Base-by-base conservation (phyloP, 1,139 yeast genomes). In the Taphrina wiesneri region DNA sequence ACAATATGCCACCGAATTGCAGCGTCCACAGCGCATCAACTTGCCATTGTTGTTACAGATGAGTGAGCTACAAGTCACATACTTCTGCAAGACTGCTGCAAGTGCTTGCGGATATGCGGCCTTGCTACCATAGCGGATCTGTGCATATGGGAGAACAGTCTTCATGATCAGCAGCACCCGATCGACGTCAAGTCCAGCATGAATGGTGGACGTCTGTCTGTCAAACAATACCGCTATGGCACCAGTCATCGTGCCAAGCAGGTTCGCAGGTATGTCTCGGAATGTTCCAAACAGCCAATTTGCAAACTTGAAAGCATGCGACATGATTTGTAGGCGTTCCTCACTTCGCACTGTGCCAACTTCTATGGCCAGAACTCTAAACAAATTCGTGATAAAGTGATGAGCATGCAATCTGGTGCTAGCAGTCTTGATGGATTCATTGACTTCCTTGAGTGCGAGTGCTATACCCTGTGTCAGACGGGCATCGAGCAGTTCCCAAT, bases 231-330 rank as follows among this genome's bases (percentile, higher is more conserved):
- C 63, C 6, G 63, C 54, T 13, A 47, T 25, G 19, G 63, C 47
- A 7, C 63, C 63, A 3, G 54, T 59, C 63, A 47, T 59, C 23
- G 59, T 54, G 1, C 59, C 59, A 28, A 54, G 41, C 43, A 54
- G 34, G 34, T 25, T 47, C 45, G 34, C 7, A n/a, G 47, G 63
- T 25, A 32, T n/a, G 32, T 25, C 45, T 19, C 2, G 13, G 39
- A 46, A 59, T 15, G 56, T 34, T 13, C 11, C 25, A 17, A 32
- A 34, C 23, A 43, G 52, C 52, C 62, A 56, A 21, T 26, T 30
- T 23, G 52, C 62, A 45, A 17, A 56, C 17, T 19, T 39, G 52
- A 43, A 28, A 11, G 52, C 51, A 28, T 56, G 36, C 7, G 41
- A 28, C 4, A 56, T 17, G 9, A 43, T 2, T 13, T 13, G 41